Evolutionary conservation across 164 flowering plant genomes (phyloP).

Genomic region (Dillenia turbinata): DNA sequence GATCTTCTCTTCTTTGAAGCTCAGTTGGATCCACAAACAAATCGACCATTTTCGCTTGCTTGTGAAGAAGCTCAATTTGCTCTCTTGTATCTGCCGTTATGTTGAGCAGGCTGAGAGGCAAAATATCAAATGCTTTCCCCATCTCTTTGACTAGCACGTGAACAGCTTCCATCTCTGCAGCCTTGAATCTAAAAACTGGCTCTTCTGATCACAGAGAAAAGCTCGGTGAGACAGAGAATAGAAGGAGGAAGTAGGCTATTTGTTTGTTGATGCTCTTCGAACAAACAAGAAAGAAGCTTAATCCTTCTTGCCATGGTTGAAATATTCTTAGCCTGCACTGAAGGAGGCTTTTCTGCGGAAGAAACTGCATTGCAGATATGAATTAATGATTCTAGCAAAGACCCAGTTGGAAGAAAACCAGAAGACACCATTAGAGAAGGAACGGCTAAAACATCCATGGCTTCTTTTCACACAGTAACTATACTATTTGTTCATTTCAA

Average conservation of each 20-base stretch:
- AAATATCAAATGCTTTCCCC: conserved; percentile 58
- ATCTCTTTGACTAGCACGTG: conserved; percentile 48
- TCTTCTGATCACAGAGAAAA: conserved; percentile 40
- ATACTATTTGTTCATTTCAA: conserved; percentile 1
- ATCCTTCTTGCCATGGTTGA: conserved; percentile 48
- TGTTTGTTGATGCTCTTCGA: conserved; percentile 60
- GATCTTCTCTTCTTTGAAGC: conserved; percentile 45
- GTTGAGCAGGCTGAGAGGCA: conserved; percentile 57
- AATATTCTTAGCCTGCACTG: conserved; percentile 35
- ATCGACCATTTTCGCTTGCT: conserved; percentile 44
- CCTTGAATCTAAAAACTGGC: conserved; percentile 41
- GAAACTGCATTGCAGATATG: conserved; percentile 43
- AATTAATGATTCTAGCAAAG: conserved; percentile 51
- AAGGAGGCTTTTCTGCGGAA: conserved; percentile 42
- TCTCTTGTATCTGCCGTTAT: conserved; percentile 50
- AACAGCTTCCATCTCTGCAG: conserved; percentile 39
- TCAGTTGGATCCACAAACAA: conserved; percentile 40
- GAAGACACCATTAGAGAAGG: conserved; percentile 35
- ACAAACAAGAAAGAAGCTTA: conserved; percentile 59
- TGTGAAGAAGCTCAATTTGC: conserved; percentile 74
- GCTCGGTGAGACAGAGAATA: conserved; percentile 61
- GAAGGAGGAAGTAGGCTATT: conserved; percentile 47
- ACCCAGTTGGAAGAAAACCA: conserved; percentile 46
- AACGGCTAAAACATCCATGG: conserved; percentile 27
- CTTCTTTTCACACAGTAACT: not conserved